Evolutionary conservation across 192 early-diverging fungal genomes (phyloP).

Genomic region (Umbelopsis sp.): DNA sequence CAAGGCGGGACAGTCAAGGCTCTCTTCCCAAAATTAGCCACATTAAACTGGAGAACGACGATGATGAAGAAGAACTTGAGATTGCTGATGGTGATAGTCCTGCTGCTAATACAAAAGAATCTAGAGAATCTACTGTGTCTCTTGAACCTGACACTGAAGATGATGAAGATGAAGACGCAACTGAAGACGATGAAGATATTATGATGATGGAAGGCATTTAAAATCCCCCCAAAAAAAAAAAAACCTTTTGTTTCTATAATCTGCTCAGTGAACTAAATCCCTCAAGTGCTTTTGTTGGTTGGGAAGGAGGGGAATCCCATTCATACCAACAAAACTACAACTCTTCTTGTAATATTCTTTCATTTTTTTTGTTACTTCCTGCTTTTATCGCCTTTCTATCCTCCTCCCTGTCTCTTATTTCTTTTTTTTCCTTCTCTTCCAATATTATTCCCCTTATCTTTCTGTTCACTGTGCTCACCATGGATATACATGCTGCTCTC

Average conservation of each 20-base stretch:
- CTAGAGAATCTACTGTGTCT: constrained; percentile 18
- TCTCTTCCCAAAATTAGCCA: not conserved
- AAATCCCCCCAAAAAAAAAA: not conserved
- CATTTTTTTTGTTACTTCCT: constrained; percentile 13
- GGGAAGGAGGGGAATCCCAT: too few species aligned
- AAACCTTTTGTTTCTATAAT: constrained; percentile 1
- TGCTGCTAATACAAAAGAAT: constrained; percentile 26
- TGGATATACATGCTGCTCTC: not conserved
- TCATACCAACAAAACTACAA: not conserved
- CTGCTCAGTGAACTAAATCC: constrained; percentile 20
- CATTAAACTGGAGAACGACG: constrained; percentile 23
- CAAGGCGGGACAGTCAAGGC: constrained; percentile 17
- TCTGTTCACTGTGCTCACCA: not conserved
- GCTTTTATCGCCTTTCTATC: constrained; percentile 7
- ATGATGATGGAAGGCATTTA: constrained; percentile 16
- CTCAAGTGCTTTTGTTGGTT: too few species aligned
- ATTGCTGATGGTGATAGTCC: constrained; percentile 27
- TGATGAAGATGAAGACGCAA: constrained; percentile 5
- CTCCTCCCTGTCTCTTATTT: constrained; percentile 10
- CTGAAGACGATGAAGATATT: constrained; percentile 16
- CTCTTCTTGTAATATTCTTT: constrained; percentile 21
- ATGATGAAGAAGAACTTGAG: constrained; percentile 29
- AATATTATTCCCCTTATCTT: not conserved
- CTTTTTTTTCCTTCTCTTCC: not conserved
- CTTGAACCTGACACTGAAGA: constrained; percentile 12